Evolutionary conservation across 2,329 filamentous ascomycete species (phyloP), one percentile per base, ranked within the genome.

Genomic region (Aspergillus sergii): DNA sequence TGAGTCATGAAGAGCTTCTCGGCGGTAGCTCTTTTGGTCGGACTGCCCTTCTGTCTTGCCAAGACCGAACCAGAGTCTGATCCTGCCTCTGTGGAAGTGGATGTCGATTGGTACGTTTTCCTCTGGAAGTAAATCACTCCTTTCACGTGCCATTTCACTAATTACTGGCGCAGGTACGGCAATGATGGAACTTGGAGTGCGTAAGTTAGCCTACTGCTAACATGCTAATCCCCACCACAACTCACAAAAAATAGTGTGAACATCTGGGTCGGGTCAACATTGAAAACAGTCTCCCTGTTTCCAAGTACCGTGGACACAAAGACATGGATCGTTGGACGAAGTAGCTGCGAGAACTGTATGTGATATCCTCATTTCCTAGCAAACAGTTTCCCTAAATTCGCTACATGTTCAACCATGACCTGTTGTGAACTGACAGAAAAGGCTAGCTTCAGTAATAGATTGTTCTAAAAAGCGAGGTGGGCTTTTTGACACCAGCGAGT

Each of bases 161-260:
- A 32, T 19, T 23, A 14, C 11, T 1, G 1, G 11, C 10, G 1
- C 30, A 58, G 56, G 56, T 58, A 58, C 11, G 56, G 56, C 2
- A 21, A 48, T 50, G 56, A 58, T 36, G 56, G 56, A 2, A 58
- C 39, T 3, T 58, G 56, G 56, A 58, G 56, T 30, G 56, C 56
- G 56, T 58, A 58, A 8, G 56, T 58, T 19, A 2, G 23, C 1
- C n/a, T 16, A 2, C 21, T 16, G 19, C 16, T 23, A 1, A 1
- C 53, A 26, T 26, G 16, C 28, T 7, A 39, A 10, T 9, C 32
- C 21, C 51, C 30, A 36, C 34, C 5, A 4, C 23, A 0, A 36
- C 41, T 58, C 3, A 58, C 19, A 7, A 1, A 12, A 10, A 34
- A 12, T 9, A 58, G 56, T 7, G 56, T 58, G 8, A 58, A 58